These are phyloP conservation scores for Trichoderma lentiforme DNA, from an alignment of 2,329 filamentous ascomycete species.

Conservation along the genomic window DNA sequence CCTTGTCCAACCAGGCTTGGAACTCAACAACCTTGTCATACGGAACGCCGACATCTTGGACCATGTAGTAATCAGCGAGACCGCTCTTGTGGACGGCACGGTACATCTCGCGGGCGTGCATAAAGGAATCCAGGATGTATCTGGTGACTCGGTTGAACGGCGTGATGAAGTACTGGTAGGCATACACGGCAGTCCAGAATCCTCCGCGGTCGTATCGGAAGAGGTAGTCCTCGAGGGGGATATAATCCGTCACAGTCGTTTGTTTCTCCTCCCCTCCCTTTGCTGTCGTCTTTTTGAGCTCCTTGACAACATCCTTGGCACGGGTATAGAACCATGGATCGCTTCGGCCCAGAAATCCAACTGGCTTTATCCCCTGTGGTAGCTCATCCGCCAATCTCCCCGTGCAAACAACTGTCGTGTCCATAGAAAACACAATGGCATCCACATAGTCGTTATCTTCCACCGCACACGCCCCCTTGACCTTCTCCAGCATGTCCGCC, in stretches of 20 bases:
- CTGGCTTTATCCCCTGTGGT: constrained; percentile 33
- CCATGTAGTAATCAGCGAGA: constrained; percentile 57
- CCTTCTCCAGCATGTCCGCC: constrained; percentile 37
- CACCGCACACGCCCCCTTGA: constrained; percentile 43
- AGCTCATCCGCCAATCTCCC: constrained; percentile 53
- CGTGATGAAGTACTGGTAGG: constrained; percentile 61
- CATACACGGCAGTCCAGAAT: constrained; percentile 64
- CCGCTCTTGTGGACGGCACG: constrained; percentile 61
- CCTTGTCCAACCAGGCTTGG: constrained; percentile 45
- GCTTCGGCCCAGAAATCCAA: constrained; percentile 51
- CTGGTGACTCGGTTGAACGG: constrained; percentile 65
- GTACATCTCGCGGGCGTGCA: constrained; percentile 64
- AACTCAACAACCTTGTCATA: constrained; percentile 43
- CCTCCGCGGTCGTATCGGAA: constrained; percentile 69
- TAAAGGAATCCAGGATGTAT: constrained; percentile 57
- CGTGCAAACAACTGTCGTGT: constrained; percentile 56
- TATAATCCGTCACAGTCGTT: constrained; percentile 44
- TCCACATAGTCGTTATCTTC: constrained; percentile 62
- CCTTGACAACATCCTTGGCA: constrained; percentile 44
- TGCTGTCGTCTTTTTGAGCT: constrained; percentile 24
- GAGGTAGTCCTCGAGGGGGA: constrained; percentile 63
- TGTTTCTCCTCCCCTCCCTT: background rate
- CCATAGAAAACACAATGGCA: constrained; percentile 59
- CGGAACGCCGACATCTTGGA: constrained; percentile 61
- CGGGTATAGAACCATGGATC: constrained; percentile 77